Evolutionary conservation across 2,329 filamentous ascomycete genomes (phyloP), one percentile per base, ranked within the genome.

Genomic region (Aspergillus aculeatus): DNA sequence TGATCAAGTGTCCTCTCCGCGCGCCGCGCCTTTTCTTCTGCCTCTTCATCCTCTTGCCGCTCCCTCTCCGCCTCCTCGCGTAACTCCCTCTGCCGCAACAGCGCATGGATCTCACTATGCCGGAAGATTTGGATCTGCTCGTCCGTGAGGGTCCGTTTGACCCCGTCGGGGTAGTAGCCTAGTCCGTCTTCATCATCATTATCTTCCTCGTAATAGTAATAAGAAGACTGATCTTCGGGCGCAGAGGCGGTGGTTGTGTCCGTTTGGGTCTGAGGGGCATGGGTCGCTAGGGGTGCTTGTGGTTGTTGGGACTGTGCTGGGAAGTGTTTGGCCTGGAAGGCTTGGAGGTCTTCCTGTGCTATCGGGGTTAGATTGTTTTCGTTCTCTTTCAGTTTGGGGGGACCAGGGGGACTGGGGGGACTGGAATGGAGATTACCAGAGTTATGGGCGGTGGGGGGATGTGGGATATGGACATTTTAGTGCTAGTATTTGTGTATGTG

Each of bases 101-200:
- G 79, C 12, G 85, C 77, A 70, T 95, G 88, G 23, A 96, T 84
- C 75, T 98, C 94, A 2, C 90, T 94, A 71, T 96, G 91, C 62
- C 93, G 84, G 73, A 97, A 97, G 62, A 96, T 94, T 56, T 86
- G 86, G 66, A 97, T 91, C 78, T 97, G 91, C 67, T 92, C 90
- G 70, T 97, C 91, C 10, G 93, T 97, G 68, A 98, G 81, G 19
- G 92, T 96, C 47, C 94, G 89, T 73, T 95, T 95, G 62, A 87
- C 86, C 3, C 94, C 93, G 70, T 98, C 93, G 1, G 84, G 77
- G 67, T 98, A 98, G 75, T 91, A 94, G 19, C 92, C 94, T 16
- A 97, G 80, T 1, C 79, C 86, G 69, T 91, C 89, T 19, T 76
- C 86, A 69, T 91, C 89, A 19, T 76, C 73, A 41, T 75, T 65